phyloP scores from a whole-genome alignment of 257 asterid genomes.

The Lantana camara region DNA sequence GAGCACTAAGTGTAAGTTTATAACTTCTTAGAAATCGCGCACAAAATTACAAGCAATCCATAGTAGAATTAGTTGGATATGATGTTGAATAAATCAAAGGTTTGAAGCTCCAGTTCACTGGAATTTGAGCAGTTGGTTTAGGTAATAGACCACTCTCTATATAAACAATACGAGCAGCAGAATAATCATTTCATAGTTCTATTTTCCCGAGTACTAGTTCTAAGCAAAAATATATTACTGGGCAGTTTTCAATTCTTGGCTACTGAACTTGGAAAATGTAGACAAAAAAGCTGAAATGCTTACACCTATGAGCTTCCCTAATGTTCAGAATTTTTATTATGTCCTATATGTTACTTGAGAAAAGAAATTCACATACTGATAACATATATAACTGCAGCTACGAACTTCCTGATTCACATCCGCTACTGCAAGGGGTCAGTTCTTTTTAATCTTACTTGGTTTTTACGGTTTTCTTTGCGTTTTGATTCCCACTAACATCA shows the following conservation, averaged over 20 bases:
- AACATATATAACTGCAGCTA: conserved; percentile 52
- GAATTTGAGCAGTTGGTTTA: not conserved
- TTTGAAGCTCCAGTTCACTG: not conserved
- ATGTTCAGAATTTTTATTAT: conserved; percentile 5
- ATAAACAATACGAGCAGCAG: conserved; percentile 6
- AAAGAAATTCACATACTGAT: conserved; percentile 27
- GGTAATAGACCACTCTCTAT: not conserved
- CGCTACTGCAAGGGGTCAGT: conserved; percentile 61
- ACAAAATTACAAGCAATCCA: not conserved
- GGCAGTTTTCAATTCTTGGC: not conserved
- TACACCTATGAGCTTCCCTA: not conserved
- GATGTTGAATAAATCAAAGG: not conserved
- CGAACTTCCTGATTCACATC: conserved; percentile 82
- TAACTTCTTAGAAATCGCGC: not conserved
- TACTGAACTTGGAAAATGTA: not conserved
- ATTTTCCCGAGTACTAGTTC: not conserved
- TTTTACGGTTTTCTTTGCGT: conserved; percentile 17
- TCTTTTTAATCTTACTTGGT: conserved; percentile 15
- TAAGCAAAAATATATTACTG: not conserved
- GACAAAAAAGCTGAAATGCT: not conserved
- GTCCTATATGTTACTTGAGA: conserved; percentile 2
- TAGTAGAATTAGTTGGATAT: not conserved
- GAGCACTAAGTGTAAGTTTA: conserved; percentile 93
- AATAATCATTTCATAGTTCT: not conserved
- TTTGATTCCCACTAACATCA: conserved; percentile 36